Base-by-base conservation (phyloP, 2,329 filamentous ascomycete genomes). In the Colletotrichum liaoningense region DNA sequence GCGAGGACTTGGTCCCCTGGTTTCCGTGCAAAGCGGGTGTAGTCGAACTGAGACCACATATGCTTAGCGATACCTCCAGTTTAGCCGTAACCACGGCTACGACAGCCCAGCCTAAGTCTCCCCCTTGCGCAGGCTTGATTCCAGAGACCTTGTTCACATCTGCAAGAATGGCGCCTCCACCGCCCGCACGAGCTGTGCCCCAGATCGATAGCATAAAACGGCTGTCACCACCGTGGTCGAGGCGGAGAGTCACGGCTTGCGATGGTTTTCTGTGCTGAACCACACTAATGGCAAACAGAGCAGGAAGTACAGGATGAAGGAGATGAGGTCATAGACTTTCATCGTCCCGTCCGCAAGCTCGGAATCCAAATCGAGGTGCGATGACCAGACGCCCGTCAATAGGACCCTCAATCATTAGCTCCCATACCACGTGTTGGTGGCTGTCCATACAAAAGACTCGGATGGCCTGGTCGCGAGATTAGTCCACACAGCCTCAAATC, bases 121-220 rank as follows among this genome's bases (percentile, higher is more conserved):
- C 38, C 14, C 74, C 67, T 30, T 30, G 73, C 14, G 71, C 71
- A 16, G 75, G 71, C 30, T 67, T 46, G 24, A 78, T 64, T 1
- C 75, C 74, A 6, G 63, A 71, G n/a, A 69, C 46, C 3, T 55
- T 67, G 7, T 68, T 75, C 2, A 67, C 69, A 22, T 77, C 75
- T 0, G 68, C 55, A 3, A 78, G 69, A 4, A 78, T 70, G 7
- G 63, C 68, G 2, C 78, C 75, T 3, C 74, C 75, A 24, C 74
- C 77, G 26, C 65, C 42, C 74, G 78, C 57, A 64, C 79, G 57
- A 77, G 81, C 74, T 75, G 79, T 56, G 69, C 77, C 64, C 77
- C 77, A 76, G 71, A 79, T 64, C 73, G 80, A 54, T 52, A 75
- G 63, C 78, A 80, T 42, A 76, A 81, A 76, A 81, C 28, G 75